Evolutionary conservation across 371 early-diverging fungal species (phyloP).

Genomic region (Actinomortierella ambigua): DNA sequence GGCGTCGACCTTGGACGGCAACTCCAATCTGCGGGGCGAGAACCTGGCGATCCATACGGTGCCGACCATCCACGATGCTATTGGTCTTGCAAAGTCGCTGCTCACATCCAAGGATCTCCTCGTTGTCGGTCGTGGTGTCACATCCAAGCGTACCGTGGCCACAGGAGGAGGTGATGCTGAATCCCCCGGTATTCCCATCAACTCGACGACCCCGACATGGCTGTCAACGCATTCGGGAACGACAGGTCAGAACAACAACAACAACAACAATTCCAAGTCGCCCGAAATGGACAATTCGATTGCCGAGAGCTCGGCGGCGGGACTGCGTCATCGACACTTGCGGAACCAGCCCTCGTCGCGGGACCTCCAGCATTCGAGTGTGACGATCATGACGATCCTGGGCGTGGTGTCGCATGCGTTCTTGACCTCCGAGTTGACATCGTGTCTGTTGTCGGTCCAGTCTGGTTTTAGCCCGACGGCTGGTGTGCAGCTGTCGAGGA

Average conservation of each 20-base stretch:
- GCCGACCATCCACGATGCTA: slow-evolving; percentile 34
- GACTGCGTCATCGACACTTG: slow-evolving; percentile 25
- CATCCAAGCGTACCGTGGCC: slow-evolving; percentile 3
- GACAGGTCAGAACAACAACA: too few relatives aligned
- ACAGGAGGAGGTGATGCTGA: too few relatives aligned
- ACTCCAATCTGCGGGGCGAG: background rate
- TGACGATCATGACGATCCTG: slow-evolving; percentile 29
- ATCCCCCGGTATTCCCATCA: too few relatives aligned
- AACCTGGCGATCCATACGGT: slow-evolving; percentile 24
- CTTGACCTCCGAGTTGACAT: slow-evolving; percentile 17
- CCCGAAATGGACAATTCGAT: slow-evolving; percentile 12
- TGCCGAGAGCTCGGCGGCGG: slow-evolving; percentile 1
- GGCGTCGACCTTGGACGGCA: too few relatives aligned
- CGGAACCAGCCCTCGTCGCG: slow-evolving; percentile 37
- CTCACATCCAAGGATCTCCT: slow-evolving; percentile 28
- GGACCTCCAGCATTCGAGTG: slow-evolving; percentile 28
- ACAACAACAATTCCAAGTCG: too few relatives aligned
- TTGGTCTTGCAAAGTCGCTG: slow-evolving; percentile 26
- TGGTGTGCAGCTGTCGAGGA: too few relatives aligned
- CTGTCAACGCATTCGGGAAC: too few relatives aligned
- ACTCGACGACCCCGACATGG: too few relatives aligned
- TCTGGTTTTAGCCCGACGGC: slow-evolving; percentile 11
- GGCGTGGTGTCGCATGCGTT: slow-evolving; percentile 23
- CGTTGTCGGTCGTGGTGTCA: slow-evolving; percentile 34
- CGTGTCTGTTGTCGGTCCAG: slow-evolving; percentile 33